Evolutionary conservation across 352 stramenopile genomes (phyloP), one percentile per base, ranked within the genome.

Genomic region (Phytopythium boreale): DNA sequence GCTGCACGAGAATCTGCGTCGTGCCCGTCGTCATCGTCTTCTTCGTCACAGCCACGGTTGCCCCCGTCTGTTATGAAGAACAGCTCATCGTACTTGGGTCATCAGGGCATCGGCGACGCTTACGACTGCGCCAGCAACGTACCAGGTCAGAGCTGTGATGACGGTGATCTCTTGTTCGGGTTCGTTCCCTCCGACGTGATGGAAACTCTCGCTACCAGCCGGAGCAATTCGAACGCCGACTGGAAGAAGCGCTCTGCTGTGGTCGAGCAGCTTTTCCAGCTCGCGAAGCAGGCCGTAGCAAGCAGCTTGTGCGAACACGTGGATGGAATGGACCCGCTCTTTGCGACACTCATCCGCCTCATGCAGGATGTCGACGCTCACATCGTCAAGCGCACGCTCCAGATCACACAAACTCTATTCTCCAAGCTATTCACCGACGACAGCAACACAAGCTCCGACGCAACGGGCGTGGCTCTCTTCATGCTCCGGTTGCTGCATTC

Each of bases 341-440:
- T 89, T 17, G 71, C 85, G 11, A 71, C 88, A 29, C 39, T 88
- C 0, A 29, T 76, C 2, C 73, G 74, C 19, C 66, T 93, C 43
- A 67, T 87, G n/a, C 79, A 88, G 63, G 82, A 91, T 56, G 75
- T 84, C 9, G 81, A 92, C 41, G 67, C 80, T 8, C 80, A 89
- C 59, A 56, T 92, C 12, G 80, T 90, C 14, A 90, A 92, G 55
- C 72, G 82, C 56, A 70, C 81, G 19, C 60, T 90, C 19, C 80
- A 92, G 58, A 87, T 89, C 24, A 77, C 62, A 1, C 71, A 87
- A 2, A 44, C 84, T 36, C 44, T 87, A 14, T 89, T 88, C 27
- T 60, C 72, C 52, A 87, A 88, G 55, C 31, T 89, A 64, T 51
- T 36, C 50, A 64, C 19, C n/a, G 29, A 12, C 56, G 41, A 9